Conservation (phyloP, 441 rosid genomes). For the Populus hybrid region DNA sequence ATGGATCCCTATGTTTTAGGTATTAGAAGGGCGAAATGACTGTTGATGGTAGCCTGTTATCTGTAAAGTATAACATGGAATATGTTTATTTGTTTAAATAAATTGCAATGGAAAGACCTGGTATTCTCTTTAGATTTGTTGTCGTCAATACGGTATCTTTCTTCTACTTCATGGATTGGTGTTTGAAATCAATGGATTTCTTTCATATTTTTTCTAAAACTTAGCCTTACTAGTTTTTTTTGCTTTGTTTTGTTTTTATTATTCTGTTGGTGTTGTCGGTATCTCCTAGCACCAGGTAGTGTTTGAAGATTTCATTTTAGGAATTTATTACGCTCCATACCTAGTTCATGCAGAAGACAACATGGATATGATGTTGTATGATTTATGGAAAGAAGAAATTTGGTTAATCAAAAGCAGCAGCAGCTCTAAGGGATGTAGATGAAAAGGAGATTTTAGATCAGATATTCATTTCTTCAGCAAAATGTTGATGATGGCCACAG, state of each 20-base stretch:
- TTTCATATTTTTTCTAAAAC: too few relatives aligned
- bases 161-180: too few relatives aligned
- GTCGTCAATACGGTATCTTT: too few relatives aligned
- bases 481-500: constrained; percentile 55
- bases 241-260: too few relatives aligned
- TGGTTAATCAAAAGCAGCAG: not conserved
- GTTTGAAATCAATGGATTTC: too few relatives aligned
- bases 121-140: too few relatives aligned
- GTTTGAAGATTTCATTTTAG: not conserved
- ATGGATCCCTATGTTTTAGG: too few relatives aligned
- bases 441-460: not conserved
- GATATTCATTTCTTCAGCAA: constrained; percentile 27
- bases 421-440: not conserved
- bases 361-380: not conserved
- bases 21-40: too few relatives aligned
- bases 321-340: not conserved
- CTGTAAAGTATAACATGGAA: too few relatives aligned
- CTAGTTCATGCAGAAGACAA: not conserved
- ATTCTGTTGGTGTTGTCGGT: not conserved
- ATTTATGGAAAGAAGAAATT: not conserved
- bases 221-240: not conserved
- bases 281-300: not conserved
- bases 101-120: too few relatives aligned
- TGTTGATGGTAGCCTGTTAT: too few relatives aligned
- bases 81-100: too few relatives aligned